phyloP scores from a whole-genome alignment of 768 basidiomycete species.

The Tricholoma flavovirens region DNA sequence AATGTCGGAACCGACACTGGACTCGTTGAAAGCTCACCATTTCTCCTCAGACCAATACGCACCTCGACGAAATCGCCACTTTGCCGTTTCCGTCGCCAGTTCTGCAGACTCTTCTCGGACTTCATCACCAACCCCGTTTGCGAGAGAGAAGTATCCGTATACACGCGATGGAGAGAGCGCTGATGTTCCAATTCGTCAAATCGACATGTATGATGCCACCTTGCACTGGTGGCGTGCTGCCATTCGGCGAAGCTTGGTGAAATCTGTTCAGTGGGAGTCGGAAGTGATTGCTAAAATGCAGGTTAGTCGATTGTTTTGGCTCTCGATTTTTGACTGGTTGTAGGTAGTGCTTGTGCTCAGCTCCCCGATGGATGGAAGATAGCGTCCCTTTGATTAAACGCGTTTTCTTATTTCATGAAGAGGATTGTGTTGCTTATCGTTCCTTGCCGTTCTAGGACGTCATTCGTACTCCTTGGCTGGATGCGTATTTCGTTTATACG shows the following conservation, averaged over 20 bases:
- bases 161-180: slow-evolving; percentile 2
- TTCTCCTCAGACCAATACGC: neutral
- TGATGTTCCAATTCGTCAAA: slow-evolving; percentile 23
- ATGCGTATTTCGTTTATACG: slow-evolving; percentile 79
- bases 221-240: slow-evolving; percentile 63
- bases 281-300: slow-evolving; percentile 60
- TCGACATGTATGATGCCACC: slow-evolving; percentile 59
- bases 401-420: neutral
- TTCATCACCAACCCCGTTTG: slow-evolving; percentile 23
- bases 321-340: neutral
- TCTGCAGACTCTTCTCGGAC: slow-evolving; percentile 29
- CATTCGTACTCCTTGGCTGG: slow-evolving; percentile 62
- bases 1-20: neutral
- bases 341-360: neutral
- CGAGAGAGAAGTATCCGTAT: slow-evolving; percentile 2
- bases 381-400: no score
- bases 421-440: neutral
- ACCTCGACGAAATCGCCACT: slow-evolving; percentile 9
- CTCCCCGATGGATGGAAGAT: neutral
- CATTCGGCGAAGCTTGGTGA: slow-evolving; percentile 49
- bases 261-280: slow-evolving; percentile 53
- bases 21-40: neutral
- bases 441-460: slow-evolving; percentile 28
- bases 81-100: slow-evolving; percentile 25
- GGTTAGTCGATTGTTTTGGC: slow-evolving; percentile 32